phyloP scores from a whole-genome alignment of 108 stramenopile genomes.

The Pelagomonas calceolata region DNA sequence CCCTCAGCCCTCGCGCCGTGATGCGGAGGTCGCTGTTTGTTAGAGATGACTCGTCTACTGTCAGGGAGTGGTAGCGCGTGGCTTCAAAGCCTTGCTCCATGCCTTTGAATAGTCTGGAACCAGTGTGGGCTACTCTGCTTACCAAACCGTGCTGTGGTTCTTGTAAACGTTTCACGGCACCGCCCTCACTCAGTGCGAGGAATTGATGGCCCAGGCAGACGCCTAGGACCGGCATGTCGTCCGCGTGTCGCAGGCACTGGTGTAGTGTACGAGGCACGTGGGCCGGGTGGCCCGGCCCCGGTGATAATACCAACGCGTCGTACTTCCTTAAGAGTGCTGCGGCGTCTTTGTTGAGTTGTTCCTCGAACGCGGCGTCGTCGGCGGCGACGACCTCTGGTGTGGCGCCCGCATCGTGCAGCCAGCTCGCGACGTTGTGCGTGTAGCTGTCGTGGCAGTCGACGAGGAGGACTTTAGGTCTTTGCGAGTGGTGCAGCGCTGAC shows the following conservation, averaged over 20 bases:
- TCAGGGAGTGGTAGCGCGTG: conserved; percentile 46
- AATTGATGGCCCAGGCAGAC: conserved; percentile 45
- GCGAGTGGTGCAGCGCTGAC: too few relatives aligned
- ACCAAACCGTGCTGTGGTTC: conserved; percentile 42
- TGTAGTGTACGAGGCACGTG: conserved; percentile 10
- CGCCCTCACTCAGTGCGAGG: conserved; percentile 19
- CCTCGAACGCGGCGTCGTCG: too few relatives aligned
- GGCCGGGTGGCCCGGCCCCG: conserved; percentile 38
- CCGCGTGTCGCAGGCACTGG: too few relatives aligned
- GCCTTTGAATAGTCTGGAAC: conserved; percentile 17
- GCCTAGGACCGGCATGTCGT: conserved; percentile 30
- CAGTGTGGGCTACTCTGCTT: conserved; percentile 16
- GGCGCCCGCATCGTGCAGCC: too few relatives aligned
- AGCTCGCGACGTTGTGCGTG: too few relatives aligned
- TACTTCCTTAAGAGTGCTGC: too few relatives aligned
- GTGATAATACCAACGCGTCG: conserved; percentile 23
- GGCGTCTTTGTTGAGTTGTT: too few relatives aligned
- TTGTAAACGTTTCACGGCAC: conserved; percentile 8
- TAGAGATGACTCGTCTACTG: conserved; percentile 13
- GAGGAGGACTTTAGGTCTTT: too few relatives aligned
- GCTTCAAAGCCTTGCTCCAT: conserved; percentile 24
- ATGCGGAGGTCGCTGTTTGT: not conserved
- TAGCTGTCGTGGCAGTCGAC: too few relatives aligned
- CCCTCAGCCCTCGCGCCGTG: conserved; percentile 26
- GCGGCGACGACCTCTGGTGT: too few relatives aligned